Evolutionary conservation across 345 rosid species (phyloP).

Genomic region (Linum usitatissimum): DNA sequence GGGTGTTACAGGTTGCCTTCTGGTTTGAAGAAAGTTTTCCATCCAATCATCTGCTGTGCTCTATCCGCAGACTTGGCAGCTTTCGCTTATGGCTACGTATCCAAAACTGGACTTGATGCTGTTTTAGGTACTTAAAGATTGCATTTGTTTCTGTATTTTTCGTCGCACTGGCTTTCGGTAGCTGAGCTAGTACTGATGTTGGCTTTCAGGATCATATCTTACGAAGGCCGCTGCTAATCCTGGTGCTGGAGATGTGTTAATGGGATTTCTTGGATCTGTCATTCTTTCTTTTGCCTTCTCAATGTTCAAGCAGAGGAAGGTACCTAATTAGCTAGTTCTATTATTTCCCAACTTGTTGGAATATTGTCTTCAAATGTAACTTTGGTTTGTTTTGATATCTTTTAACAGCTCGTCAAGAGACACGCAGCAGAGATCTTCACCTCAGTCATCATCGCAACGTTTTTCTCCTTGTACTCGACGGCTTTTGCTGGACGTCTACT

Average conservation of each 20-base stretch:
- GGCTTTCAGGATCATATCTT: slow-evolving; percentile 47
- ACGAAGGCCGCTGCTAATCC: slow-evolving; percentile 72
- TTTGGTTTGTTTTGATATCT: not conserved
- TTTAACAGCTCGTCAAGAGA: slow-evolving; percentile 77
- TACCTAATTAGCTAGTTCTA: slow-evolving; percentile 5
- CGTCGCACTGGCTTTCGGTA: too few species aligned
- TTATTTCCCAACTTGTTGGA: not conserved
- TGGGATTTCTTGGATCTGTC: slow-evolving; percentile 94
- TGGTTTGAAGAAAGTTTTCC: slow-evolving; percentile 54
- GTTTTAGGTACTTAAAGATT: slow-evolving; percentile 45
- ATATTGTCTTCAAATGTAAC: not conserved
- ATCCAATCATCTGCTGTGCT: slow-evolving; percentile 81
- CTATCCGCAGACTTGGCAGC: slow-evolving; percentile 80
- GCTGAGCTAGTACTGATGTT: too few species aligned
- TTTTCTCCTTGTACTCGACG: slow-evolving; percentile 90
- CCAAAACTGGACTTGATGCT: slow-evolving; percentile 69
- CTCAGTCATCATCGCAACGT: slow-evolving; percentile 60
- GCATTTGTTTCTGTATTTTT: too few species aligned
- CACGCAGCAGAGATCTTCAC: slow-evolving; percentile 93
- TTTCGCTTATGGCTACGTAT: slow-evolving; percentile 66
- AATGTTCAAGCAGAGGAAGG: slow-evolving; percentile 97
- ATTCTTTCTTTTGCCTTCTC: slow-evolving; percentile 92
- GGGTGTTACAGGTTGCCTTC: slow-evolving; percentile 62
- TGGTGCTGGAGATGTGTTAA: slow-evolving; percentile 88
- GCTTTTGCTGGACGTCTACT: slow-evolving; percentile 72